Evolutionary conservation across 139 green algal genomes (phyloP).

Genomic region (Chlorella sorokiniana): DNA sequence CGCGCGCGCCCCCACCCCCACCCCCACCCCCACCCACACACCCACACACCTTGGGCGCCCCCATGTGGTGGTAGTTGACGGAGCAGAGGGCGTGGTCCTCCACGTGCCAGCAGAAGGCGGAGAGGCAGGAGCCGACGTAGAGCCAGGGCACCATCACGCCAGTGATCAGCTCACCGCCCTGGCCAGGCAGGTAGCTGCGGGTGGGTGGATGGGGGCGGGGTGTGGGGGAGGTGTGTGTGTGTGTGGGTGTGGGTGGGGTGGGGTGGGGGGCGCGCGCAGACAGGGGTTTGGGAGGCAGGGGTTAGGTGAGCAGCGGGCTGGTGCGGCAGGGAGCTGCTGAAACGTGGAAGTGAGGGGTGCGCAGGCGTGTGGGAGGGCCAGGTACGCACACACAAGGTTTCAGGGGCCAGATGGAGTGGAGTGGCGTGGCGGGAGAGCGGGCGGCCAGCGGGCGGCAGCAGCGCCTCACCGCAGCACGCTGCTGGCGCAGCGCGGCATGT

Average conservation of each 20-base stretch:
- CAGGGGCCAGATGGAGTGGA: no score
- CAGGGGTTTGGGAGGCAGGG: neutral
- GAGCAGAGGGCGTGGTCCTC: conserved; percentile 90
- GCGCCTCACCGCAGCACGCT: conserved; percentile 64
- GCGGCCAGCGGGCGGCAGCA: neutral
- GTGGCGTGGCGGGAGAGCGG: no score
- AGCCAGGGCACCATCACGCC: conserved; percentile 90
- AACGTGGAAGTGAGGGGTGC: no score
- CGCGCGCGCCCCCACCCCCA: neutral
- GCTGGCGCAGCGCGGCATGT: conserved; percentile 64
- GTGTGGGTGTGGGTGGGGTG: neutral
- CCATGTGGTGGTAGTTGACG: conserved; percentile 86
- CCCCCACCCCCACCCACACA: neutral
- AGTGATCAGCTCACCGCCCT: conserved; percentile 72
- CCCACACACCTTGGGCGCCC: conserved; percentile 56
- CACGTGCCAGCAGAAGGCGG: conserved; percentile 82
- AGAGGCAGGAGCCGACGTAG: conserved; percentile 71
- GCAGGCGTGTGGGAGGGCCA: no score
- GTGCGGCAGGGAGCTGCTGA: no score
- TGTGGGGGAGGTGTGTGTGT: neutral
- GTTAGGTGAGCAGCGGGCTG: no score
- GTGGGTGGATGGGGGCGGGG: neutral
- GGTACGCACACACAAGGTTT: no score
- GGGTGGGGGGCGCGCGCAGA: neutral
- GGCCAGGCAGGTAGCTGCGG: conserved; percentile 23